These are phyloP conservation scores for Sphagnum contortum DNA, from an alignment of 225 moss, liverwort and hornwort genomes.

Conservation along the genomic window DNA sequence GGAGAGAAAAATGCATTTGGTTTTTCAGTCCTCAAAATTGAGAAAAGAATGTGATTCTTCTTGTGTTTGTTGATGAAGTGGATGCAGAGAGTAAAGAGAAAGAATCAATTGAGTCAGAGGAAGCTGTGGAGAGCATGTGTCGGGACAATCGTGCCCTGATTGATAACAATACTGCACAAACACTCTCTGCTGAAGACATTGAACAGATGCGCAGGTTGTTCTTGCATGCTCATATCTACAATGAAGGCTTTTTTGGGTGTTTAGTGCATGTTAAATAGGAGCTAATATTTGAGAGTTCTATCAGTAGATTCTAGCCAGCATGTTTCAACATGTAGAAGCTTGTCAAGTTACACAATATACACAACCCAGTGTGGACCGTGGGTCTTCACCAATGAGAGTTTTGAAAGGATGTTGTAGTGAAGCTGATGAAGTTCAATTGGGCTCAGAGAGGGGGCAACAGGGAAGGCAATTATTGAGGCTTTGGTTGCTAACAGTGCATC, in stretches of 20 bases:
- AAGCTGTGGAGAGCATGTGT: neutral
- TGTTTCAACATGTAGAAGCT: too few relatives aligned
- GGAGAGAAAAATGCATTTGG: neutral
- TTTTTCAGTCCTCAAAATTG: neutral
- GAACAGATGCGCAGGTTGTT: constrained; percentile 82
- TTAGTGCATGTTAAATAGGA: neutral
- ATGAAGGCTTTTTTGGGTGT: neutral
- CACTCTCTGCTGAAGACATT: constrained; percentile 83
- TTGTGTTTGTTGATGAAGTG: neutral
- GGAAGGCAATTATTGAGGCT: constrained; percentile 81
- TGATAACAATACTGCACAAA: constrained; percentile 88
- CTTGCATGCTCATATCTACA: neutral
- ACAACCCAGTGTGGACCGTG: too few relatives aligned
- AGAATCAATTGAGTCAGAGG: neutral
- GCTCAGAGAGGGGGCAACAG: constrained; percentile 82
- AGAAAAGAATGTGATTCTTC: neutral
- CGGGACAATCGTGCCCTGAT: constrained; percentile 80
- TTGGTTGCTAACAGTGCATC: constrained; percentile 95
- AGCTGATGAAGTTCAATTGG: neutral
- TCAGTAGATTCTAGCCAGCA: too few relatives aligned
- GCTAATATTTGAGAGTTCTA: neutral
- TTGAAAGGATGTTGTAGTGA: neutral
- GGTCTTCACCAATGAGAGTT: neutral
- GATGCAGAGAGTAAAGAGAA: neutral
- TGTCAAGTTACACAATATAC: too few relatives aligned